Evolutionary conservation across 371 early-diverging fungal genomes (phyloP), one percentile per base, ranked within the genome.

Genomic region (Gilbertella persicaria): DNA sequence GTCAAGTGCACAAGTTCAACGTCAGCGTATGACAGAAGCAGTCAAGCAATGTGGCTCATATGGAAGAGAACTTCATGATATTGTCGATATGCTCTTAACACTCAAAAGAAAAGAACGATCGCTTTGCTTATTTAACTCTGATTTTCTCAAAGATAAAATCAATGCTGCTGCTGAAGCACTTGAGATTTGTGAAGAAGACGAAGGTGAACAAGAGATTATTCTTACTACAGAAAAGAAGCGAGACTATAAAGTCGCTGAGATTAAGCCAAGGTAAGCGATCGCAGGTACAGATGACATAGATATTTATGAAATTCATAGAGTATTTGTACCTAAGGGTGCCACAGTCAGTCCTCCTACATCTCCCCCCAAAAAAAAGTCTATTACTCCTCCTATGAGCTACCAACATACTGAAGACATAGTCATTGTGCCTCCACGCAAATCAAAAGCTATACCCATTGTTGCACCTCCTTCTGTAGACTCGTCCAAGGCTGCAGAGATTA

Each of bases 71-170:
- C 8, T 51, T 5, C 29, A 52, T 4, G 73, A 75, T 16, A 62
- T 78, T 14, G 73, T 75, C 0, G 73, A 74, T 25, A 64, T 78
- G 64, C 39, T 78, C 8, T 57, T 74, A 57, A 68, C 75, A 1
- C 53, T 78, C 26, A 74, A 67, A 42, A 43, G 48, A 9, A 74
- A 74, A 38, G 75, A 78, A 46, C 46, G 78, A 33, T 66, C 73
- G 2, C 50, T 74, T 35, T 78, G 78, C 47, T 33, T 72, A 13
- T 78, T 78, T 36, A 78, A 78, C 30, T 58, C 59, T 19, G 73
- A 78, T 30, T 72, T 71, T 30, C 38, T 78, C 14, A 61, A 59
- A 35, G 60, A 60, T 9, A 72, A 69, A 36, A 68, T 78, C 28
- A 5, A 55, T n/a, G 56, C 64, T 10, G 78, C 78, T 1, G 28